Base-by-base conservation (phyloP, 202 grass and related monocot genomes). In the Panicum virgatum region DNA sequence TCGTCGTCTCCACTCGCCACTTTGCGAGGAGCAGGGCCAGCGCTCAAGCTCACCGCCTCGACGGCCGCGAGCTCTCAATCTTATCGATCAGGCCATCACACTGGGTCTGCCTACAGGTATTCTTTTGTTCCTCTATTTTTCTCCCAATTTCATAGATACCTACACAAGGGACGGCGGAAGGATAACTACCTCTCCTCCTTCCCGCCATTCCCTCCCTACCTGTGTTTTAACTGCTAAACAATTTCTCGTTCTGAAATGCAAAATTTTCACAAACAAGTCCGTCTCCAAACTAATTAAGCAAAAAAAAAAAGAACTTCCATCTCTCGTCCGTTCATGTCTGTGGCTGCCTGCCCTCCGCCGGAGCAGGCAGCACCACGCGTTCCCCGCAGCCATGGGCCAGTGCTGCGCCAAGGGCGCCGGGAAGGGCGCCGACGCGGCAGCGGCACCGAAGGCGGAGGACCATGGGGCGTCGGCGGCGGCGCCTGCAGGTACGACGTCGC, bases 351-450 rank as follows among this genome's bases (percentile, higher is more conserved):
- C 76, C 89, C 86, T 86, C 45, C 79, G 69, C 56, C 76, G 85
- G 66, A 89, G 83, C 62, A 44, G 73, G 72, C 83, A 79, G 26
- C 76, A 29, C 78, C 75, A 30, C 78, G 73, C 82, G 63, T 76
- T 62, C 81, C 40, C 78, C 76, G 53, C 75, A 66, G 78, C 85
- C 84, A 97, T 93, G 90, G 90, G 90, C 65, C 90, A 92, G 7
- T 95, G 94, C 83, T 97, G 91, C 83, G 59, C 89, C 76, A 91
- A 69, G 70, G 80, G 75, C 66, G 82, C 69, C 74, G 57, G 78
- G 10, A 43, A 46, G 62, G 71, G 66, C 45, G 67, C 58, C 57
- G 50, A 50, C 51, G 26, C 36, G 2, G 51, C 75, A 42, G 2
- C 18, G 25, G 20, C 56, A 10, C 12, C 77, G 25, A 77, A 60